phyloP scores from a whole-genome alignment of 2,329 filamentous ascomycete species.

The Exophiala viscosa region DNA sequence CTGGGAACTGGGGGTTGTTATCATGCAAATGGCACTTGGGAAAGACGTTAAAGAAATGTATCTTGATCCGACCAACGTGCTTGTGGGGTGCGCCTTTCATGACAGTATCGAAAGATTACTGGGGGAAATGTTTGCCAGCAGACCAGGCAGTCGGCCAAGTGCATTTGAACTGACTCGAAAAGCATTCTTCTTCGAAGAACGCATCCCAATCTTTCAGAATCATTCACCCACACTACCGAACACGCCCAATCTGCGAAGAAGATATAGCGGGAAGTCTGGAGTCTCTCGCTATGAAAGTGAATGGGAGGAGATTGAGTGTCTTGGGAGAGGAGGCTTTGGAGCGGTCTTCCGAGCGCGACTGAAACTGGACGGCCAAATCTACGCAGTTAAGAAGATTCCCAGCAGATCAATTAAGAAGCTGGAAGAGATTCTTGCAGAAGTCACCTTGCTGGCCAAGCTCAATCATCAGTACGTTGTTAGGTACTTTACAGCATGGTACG shows the following conservation, averaged over 20 bases:
- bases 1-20: conserved; percentile 90
- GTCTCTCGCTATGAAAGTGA: conserved; percentile 80
- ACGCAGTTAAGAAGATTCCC: conserved; percentile 94
- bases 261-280: conserved; percentile 14
- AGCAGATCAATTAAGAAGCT: conserved; percentile 67
- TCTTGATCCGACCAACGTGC: conserved; percentile 59
- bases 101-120: conserved; percentile 80
- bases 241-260: conserved; percentile 16
- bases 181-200: conserved; percentile 26
- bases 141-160: conserved; percentile 77
- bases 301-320: conserved; percentile 81
- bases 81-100: conserved; percentile 61
- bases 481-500: conserved; percentile 94
- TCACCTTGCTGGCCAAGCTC: conserved; percentile 82
- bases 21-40: conserved; percentile 92
- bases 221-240: conserved; percentile 8
- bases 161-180: conserved; percentile 62
- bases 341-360: conserved; percentile 94
- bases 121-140: conserved; percentile 76
- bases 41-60: conserved; percentile 71
- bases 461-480: conserved; percentile 86
- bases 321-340: conserved; percentile 92
- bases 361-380: conserved; percentile 87
- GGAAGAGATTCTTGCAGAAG: conserved; percentile 70
- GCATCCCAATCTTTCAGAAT: conserved; percentile 19